Percentiles rank a stretch among this genome's conserved stretches.
These are phyloP conservation scores for Lactarius sanguifluus DNA, from an alignment of 768 basidiomycete species.

Conservation along the genomic window DNA sequence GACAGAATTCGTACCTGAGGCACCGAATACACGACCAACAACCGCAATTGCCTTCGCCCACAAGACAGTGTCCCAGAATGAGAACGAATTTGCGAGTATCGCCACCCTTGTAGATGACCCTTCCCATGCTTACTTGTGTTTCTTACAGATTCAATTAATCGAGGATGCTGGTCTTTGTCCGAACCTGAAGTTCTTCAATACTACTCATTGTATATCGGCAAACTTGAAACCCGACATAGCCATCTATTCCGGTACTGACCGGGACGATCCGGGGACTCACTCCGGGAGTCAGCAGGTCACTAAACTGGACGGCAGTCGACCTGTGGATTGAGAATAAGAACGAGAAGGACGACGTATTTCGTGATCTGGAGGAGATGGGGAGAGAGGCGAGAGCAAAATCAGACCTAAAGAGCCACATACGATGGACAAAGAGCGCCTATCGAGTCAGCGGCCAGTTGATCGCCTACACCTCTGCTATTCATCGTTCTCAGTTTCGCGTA, in stretches of 20 bases:
- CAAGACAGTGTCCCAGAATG: neutral
- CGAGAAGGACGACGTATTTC: neutral
- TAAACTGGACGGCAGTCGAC: neutral
- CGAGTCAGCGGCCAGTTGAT: no score
- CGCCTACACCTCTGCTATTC: no score
- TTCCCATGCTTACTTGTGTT: neutral
- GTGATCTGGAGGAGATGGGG: no score
- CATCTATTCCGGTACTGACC: conserved; percentile 2
- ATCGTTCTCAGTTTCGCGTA: no score
- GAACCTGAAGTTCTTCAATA: neutral
- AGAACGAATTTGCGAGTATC: neutral
- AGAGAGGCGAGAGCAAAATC: no score
- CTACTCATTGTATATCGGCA: neutral
- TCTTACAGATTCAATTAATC: neutral
- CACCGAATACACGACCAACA: neutral
- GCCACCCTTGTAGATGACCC: neutral
- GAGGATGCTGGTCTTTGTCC: neutral
- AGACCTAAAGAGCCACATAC: no score
- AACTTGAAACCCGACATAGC: conserved; percentile 9
- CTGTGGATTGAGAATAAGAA: conserved; percentile 10
- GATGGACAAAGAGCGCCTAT: no score
- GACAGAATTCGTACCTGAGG: neutral
- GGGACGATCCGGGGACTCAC: neutral
- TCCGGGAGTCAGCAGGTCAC: neutral
- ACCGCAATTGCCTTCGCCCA: neutral